Evolutionary conservation across 140 eudicot species (phyloP), one percentile per base, ranked within the genome.

Genomic region (Cichorium intybus): DNA sequence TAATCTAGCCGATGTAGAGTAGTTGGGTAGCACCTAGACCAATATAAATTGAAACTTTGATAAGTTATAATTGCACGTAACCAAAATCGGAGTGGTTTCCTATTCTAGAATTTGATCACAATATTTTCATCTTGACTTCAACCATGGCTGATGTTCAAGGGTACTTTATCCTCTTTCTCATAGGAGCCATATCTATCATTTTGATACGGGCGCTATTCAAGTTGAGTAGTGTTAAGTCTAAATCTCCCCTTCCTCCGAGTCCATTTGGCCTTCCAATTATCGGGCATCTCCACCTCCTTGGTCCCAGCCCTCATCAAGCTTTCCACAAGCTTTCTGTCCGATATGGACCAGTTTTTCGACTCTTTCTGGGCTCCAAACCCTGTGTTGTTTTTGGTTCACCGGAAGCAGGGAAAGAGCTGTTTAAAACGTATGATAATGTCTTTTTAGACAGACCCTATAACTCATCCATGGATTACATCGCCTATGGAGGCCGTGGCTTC

Each of bases 281-380:
- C 29, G 82, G 87, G 4, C 87, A 81, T 21, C 82, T 81, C 39
- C 82, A 81, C 34, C 82, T 81, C 34, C 78, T 81, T 1, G 62
- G 72, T 5, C 78, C 77, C 27, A 57, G 48, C 54, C 73, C 77
- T 1, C 86, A 81, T 72, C 74, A 63, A 54, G 76, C 80, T 21
- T 62, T 79, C 9, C 65, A 75, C 58, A 80, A 52, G 60, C 75
- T 84, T 31, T 70, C 85, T 4, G 15, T 18, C 7, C 55, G 34
- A 9, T 45, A 62, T 9, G 80, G 84, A 2, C 77, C 84, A 0
- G 17, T 79, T 24, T 53, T 69, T 7, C 69, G 64, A 52, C 24
- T 79, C 22, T 17, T 49, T 33, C 24, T 79, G 10, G 80, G 84
- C 1, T 68, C 80, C 0, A 48, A 23, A 18, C 76, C 85, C 24